Conservation (phyloP, 75 land plant genomes). For the Azolla pinnata region DNA sequence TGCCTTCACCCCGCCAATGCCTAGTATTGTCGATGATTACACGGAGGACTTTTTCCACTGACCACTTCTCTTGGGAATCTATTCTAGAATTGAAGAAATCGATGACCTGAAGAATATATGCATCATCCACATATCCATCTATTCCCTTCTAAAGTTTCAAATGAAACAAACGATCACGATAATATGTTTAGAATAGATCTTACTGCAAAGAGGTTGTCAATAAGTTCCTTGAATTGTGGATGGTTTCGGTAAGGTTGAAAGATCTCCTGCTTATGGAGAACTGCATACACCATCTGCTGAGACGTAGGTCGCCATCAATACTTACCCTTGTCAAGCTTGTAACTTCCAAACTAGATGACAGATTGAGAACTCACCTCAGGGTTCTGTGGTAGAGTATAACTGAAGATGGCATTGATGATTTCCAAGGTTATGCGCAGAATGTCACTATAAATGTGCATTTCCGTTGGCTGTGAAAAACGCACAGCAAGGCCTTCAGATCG, state of each 20-base stretch:
- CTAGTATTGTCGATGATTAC: conserved; percentile 55
- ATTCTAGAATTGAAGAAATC: conserved; percentile 74
- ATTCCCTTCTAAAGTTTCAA: not conserved
- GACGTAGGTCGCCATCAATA: not conserved
- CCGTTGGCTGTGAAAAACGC: conserved; percentile 9
- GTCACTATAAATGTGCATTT: conserved; percentile 21
- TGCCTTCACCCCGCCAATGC: conserved; percentile 87
- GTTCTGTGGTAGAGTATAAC: conserved; percentile 15
- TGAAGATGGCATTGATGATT: conserved; percentile 13
- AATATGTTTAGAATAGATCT: no score
- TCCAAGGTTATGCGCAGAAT: conserved; percentile 18
- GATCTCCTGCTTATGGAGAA: conserved; percentile 78
- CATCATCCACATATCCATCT: not conserved
- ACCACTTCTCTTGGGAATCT: conserved; percentile 69
- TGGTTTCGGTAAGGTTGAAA: conserved; percentile 77
- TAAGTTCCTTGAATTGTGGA: conserved; percentile 70
- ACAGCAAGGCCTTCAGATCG: no score
- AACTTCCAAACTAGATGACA: no score
- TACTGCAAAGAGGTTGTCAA: conserved; percentile 70
- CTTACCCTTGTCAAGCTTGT: not conserved
- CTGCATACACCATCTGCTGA: conserved; percentile 70
- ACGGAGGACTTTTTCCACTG: conserved; percentile 77
- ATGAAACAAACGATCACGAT: not conserved
- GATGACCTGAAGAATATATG: conserved; percentile 36
- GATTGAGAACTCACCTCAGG: conserved; percentile 9